Base-by-base conservation (phyloP, 2,329 filamentous ascomycete species). In the Trichothecium roseum region DNA sequence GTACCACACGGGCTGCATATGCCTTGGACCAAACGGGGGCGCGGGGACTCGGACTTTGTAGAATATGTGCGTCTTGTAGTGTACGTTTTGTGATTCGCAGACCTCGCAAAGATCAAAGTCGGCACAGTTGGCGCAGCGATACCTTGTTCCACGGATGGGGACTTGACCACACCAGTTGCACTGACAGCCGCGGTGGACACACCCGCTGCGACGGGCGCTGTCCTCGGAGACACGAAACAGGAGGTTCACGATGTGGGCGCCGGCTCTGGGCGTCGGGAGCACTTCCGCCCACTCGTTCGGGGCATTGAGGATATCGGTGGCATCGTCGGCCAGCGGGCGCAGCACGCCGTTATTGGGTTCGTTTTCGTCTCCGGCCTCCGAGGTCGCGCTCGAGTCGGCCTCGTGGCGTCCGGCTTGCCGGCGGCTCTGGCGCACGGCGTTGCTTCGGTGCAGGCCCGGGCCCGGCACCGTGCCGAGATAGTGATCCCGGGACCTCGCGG, bases 51-150 rank as follows among this genome's bases (percentile, higher is more conserved):
- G 81, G 51, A 98, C 84, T 57, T 96, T 96, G 69, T 93, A 94
- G 60, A 98, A 96, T 31, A 96, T 75, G 57, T 98, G 91, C 2
- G 87, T 94, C 56, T 89, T 93, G 50, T 74, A 78, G 53, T 94
- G 89, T 2, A 80, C 60, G 16, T 75, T 74, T 47, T 79, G 75
- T 5, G 84, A 75, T 60, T 98, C 89, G 60, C 91, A 98, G 7
- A 80, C 80, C 53, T 95, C 87, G 63, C 91, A 98, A 3, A 98
- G 74, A 54, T 98, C 91, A 53, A 87, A 96, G 58, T 98, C 89
- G 44, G 84, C 78, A 54, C 91, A 98, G 61, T 98, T 96, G 47
- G 87, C 81, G 59, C 91, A 98, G 40, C 88, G 82, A 63, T 94
- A 98, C 38, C 91, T 77, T 41, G 94, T 82, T 13, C 91, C 91